Evolutionary conservation across 441 rosid genomes (phyloP), one percentile per base, ranked within the genome.

Genomic region (Adansonia grandidieri): DNA sequence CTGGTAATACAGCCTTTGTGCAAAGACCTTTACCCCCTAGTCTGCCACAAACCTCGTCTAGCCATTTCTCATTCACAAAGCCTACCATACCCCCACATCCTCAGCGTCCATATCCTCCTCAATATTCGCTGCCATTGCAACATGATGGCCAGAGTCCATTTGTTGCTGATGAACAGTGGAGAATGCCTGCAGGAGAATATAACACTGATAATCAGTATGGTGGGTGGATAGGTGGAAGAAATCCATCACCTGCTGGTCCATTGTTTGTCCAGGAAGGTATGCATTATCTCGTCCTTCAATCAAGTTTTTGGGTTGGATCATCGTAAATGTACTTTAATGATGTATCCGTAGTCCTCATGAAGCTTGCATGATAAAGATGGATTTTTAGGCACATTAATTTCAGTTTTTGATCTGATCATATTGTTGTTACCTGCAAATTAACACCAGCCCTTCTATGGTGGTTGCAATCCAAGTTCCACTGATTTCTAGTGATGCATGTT

Each of bases 241-340:
- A 86, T 79, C 86, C 90, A 17, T 82, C 96, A 74, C 87, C 89
- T 81, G 75, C 92, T 5, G 96, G 90, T 74, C 89, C 90, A 80
- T 77, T 90, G 65, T 89, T 88, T 86, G 91, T 83, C 65, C 92
- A 88, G 83, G 98, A 95, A 85, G 95, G 99, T 97, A 90, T 82
- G 89, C 17, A 51, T n/a, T 61, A 40, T 32, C 17, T 6, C 42
- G 7, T 50, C 77, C 22, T 65, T 8, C 20, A 37, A 15, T 63
- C 48, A 64, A 15, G 2, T 15, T 13, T 64, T 37, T 15, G 19
- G 11, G 22, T 37, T 64, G 19, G 37, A 0, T 63, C 17, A 14
- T 63, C 0, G 2, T 14, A 63, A 32, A 64, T 64, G 8, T 37
- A 37, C 47, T 37, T 32, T 15, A 64, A 37, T 64, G 20, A 32